Percentiles rank a stretch among this genome's conserved stretches.
Evolutionary conservation across 768 basidiomycete species (phyloP).

Genomic region (Leccinum sublutescens): DNA sequence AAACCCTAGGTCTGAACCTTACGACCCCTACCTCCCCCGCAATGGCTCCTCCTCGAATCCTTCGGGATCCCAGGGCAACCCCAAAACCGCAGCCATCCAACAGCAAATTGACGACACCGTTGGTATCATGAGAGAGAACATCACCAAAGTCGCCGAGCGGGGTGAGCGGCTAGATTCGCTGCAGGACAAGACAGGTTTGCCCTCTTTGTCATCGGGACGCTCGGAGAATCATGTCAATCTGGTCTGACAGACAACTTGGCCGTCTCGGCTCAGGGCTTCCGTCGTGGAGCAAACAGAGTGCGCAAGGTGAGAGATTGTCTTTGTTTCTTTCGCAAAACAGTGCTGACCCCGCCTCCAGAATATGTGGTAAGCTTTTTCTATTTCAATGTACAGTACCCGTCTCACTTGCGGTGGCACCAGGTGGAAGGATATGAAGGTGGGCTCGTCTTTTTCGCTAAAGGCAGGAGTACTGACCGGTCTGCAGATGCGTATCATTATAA

Average conservation of each 20-base stretch:
- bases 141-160: constrained; percentile 91
- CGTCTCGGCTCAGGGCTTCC: constrained; percentile 98
- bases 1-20: constrained; percentile 85
- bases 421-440: constrained; percentile 98
- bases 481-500: constrained; percentile 97
- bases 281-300: constrained; percentile 94
- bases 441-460: constrained; percentile 15
- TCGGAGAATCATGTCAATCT: not conserved
- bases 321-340: not conserved
- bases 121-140: constrained; percentile 97
- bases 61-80: constrained; percentile 50
- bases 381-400: not conserved
- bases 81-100: constrained; percentile 94
- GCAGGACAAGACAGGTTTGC: constrained; percentile 96
- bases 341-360: constrained; percentile 48
- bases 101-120: constrained; percentile 97
- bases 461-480: constrained; percentile 13
- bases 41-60: constrained; percentile 62
- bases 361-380: constrained; percentile 71
- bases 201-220: constrained; percentile 12
- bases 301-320: constrained; percentile 66
- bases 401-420: constrained; percentile 36
- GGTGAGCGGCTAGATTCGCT: constrained; percentile 91
- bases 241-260: constrained; percentile 80
- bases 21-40: constrained; percentile 96